These are phyloP conservation scores for Hortaea sp. DNA, from an alignment of 2,329 filamentous ascomycete species.

Conservation along the genomic window DNA sequence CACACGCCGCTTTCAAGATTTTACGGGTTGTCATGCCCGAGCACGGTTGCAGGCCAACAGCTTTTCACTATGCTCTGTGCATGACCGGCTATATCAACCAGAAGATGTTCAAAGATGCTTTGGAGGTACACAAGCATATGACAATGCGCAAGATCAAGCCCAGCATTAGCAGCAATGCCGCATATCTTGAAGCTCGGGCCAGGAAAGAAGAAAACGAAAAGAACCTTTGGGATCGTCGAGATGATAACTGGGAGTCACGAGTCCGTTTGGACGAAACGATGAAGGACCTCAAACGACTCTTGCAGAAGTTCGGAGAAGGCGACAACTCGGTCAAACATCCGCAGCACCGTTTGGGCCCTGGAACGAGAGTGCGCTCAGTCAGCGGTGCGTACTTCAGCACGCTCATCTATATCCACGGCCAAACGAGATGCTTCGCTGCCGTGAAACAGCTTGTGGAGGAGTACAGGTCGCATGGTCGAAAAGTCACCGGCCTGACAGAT, in stretches of 20 bases:
- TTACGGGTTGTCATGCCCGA: conserved; percentile 40
- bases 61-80: conserved; percentile 44
- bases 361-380: neutral
- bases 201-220: conserved; percentile 23
- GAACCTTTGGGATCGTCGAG: neutral
- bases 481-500: neutral
- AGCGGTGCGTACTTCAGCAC: conserved; percentile 42
- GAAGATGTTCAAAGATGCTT: conserved; percentile 36
- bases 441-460: conserved; percentile 48
- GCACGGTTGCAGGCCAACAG: conserved; percentile 33
- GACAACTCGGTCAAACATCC: conserved; percentile 33
- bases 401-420: conserved; percentile 47
- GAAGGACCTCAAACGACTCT: conserved; percentile 15
- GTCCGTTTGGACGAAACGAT: conserved; percentile 26
- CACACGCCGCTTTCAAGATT: conserved; percentile 47
- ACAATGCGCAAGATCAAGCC: conserved; percentile 25
- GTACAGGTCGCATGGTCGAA: neutral
- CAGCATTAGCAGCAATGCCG: conserved; percentile 34
- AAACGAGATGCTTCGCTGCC: conserved; percentile 34
- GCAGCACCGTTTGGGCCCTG: conserved; percentile 10
- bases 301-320: neutral
- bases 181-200: conserved; percentile 29
- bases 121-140: conserved; percentile 41
- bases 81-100: conserved; percentile 41
- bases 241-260: conserved; percentile 11